Evolutionary conservation across 2,329 filamentous ascomycete species (phyloP), one percentile per base, ranked within the genome.

Genomic region (Rasamsonia emersonii): DNA sequence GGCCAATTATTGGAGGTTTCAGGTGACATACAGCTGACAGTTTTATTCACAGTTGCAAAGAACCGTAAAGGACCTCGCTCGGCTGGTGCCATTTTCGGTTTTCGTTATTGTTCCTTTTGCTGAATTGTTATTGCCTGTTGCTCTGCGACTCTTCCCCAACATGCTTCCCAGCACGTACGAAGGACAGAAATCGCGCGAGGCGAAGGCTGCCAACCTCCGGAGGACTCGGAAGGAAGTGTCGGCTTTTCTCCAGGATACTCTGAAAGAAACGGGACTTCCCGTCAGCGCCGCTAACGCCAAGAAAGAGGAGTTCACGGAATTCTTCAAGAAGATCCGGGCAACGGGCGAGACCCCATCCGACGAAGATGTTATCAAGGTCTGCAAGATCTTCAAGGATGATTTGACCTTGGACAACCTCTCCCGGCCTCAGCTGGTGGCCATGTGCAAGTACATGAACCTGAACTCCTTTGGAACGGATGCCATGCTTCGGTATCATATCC

Each of bases 331-430:
- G 69, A 76, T 96, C 41, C 74, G 91, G 33, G 79, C 85, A 11
- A 95, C 89, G 1, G 91, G 89, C 42, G 89, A 96, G 66, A 72
- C 81, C 27, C 91, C 91, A 1, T 91, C 84, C 4, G 75, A 79
- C 33, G 75, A 88, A 44, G 91, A 98, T 54, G 86, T 98, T 42
- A 93, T 98, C 70, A 94, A 91, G 64, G 89, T 98, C 42, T 96
- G 91, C 77, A 93, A 95, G 71, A 82, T 93, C 43, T 98, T 98
- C 76, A 93, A 91, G 60, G 91, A 98, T 56, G 91, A 98, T 59
- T 58, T 98, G 50, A 98, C 91, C 0, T 72, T 98, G 18, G 91
- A 98, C 75, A 98, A 98, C 64, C 67, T 98, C 44, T 95, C 88
- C 11, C 76, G 91, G 41, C 91, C 91, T 10, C 91, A 98, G 63